Evolutionary conservation across 495 filamentous ascomycete genomes (phyloP), one percentile per base, ranked within the genome.

Genomic region (Aspergillus funiculosus): DNA sequence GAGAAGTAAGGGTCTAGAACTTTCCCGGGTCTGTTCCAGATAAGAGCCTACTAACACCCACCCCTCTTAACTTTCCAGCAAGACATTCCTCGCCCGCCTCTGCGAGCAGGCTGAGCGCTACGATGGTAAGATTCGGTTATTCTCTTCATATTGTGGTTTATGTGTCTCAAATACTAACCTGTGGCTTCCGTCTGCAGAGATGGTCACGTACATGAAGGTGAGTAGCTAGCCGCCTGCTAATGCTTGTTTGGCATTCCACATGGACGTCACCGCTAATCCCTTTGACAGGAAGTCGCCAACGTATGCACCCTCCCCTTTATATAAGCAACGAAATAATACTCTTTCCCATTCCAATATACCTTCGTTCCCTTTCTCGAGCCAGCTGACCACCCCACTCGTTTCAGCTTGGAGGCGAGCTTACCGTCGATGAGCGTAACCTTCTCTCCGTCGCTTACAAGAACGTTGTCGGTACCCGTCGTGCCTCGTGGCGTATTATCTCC

Each of bases 91-190:
- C 67, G 92, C 92, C 64, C 83, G 92, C 77, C 88, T 99, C 66
- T 97, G 92, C 79, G 92, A 99, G 87, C 92, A 99, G 84, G 92
- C 92, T 64, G 92, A 99, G 81, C 92, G 92, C 68, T 99, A 99
- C 69, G 92, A 99, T 88, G 92, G 83, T 88, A 73, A 72, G 83
- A 59, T 64, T 40, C 42, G n/a, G n/a, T 44, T 22, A 42, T 26
- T 57, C 54, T 5, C 35, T 34, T n/a, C 25, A 13, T 26, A 20
- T 10, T 19, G 18, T 45, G 35, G 5, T 44, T 14, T 37, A 2
- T 39, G n/a, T 39, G 18, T 20, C 26, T 43, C 20, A 27, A 29
- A 31, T 53, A 46, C 62, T 68, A 48, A 71, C 44, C 44, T 39
- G 13, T 48, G 37, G 9, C 49, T 43, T 29, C 45, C 17, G 34